Percentiles rank a stretch among this genome's conserved stretches.
Conservation (phyloP, 78 protist genomes). For the Guillardia theta region DNA sequence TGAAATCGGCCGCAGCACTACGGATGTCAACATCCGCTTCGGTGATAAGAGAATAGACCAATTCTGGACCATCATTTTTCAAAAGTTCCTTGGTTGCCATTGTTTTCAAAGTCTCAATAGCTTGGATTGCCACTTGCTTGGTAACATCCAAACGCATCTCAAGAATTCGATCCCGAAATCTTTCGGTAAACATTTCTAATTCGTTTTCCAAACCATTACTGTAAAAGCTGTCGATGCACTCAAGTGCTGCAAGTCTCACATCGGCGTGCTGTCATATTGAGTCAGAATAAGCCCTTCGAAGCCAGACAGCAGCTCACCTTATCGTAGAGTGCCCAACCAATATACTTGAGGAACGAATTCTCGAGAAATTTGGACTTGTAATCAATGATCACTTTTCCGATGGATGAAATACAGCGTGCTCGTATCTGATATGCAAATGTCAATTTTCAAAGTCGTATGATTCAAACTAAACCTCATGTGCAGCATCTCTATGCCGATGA, state of each 20-base stretch:
- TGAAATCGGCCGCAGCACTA: background rate
- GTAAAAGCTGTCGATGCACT: background rate
- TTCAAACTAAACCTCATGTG: background rate
- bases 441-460: background rate
- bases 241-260: background rate
- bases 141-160: background rate
- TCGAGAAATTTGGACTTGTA: conserved; percentile 4
- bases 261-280: background rate
- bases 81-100: background rate
- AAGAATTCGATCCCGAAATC: background rate
- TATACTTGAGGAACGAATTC: conserved; percentile 2
- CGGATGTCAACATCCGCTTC: background rate
- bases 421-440: background rate
- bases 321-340: conserved; percentile 24
- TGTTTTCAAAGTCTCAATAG: background rate
- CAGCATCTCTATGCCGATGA: background rate
- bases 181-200: background rate
- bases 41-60: background rate
- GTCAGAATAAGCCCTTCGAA: background rate
- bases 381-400: background rate
- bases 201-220: background rate
- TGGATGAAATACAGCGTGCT: background rate
- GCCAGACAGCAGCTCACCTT: background rate
- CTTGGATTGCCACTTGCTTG: background rate
- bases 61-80: too few relatives aligned